Evolutionary conservation across 495 filamentous ascomycete genomes (phyloP), one percentile per base, ranked within the genome.

Genomic region (Margaritispora aquatica): DNA sequence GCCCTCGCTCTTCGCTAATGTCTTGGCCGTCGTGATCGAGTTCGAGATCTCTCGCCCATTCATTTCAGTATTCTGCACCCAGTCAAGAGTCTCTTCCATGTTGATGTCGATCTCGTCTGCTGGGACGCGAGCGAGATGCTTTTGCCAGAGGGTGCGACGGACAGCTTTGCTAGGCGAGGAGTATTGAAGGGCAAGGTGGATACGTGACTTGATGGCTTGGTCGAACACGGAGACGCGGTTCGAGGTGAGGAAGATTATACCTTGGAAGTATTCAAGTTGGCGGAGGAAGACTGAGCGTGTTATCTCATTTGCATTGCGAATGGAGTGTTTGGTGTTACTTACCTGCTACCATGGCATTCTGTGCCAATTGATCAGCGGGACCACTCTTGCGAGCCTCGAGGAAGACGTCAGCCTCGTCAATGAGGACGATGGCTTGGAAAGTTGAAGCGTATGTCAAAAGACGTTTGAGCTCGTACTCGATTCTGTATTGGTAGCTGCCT

Each of bases 141-240:
- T 84, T 72, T 84, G 87, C 88, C 91, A 96, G 46, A 96, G 86
- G 52, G 79, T 82, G 51, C 83, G 84, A 73, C 87, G 88, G 26
- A 89, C 88, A 60, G 84, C 84, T 26, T 74, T 67, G 1, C 80
- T 82, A 24, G 95, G 78, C 55, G 87, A 85, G 49, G 84, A 86
- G 71, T 96, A 96, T 2, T 88, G 80, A 29, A 96, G 74, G 0
- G 88, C 88, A 34, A 82, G 75, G 61, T 82, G 77, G 59, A 85
- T 80, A 22, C 79, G 73, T 2, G 75, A 80, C 54, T 83, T 74
- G 71, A 84, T 81, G 15, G 79, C 81, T 51, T 77, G 76, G 46
- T 81, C 78, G 54, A 96, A 76, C 3, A 73, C 77, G 68, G 88
- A 84, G 23, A 88, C 86, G 5, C 85, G 83, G 66, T 92, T 91